These are phyloP conservation scores for Auricularia sp. DNA, from an alignment of 768 basidiomycete species.

Conservation along the genomic window DNA sequence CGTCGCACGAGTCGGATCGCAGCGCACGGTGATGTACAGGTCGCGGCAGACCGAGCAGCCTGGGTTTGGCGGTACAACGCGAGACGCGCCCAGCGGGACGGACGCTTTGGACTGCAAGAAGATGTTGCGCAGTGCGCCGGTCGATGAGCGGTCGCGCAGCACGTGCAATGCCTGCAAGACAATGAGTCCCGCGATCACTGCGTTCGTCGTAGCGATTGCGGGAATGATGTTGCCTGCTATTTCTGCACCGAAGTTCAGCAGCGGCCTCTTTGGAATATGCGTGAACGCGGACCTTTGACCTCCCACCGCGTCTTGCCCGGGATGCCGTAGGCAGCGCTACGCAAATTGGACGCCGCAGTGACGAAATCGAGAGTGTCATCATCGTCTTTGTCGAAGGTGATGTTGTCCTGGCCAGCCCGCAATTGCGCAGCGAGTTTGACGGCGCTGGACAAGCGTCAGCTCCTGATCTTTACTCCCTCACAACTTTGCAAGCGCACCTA, in stretches of 20 bases:
- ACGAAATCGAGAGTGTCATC: constrained; percentile 96
- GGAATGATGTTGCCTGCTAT: constrained; percentile 99
- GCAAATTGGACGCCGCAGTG: constrained; percentile 86
- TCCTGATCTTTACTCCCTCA: constrained; percentile 1
- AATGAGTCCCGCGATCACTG: constrained; percentile 89
- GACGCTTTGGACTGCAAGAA: constrained; percentile 69
- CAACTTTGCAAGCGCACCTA: constrained; percentile 41
- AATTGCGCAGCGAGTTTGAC: constrained; percentile 65
- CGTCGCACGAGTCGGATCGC: constrained; percentile 59
- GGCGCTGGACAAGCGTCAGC: constrained; percentile 41
- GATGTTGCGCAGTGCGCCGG: constrained; percentile 57
- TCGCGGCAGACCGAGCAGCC: constrained; percentile 82
- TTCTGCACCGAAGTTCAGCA: constrained; percentile 38
- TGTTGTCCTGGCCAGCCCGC: constrained; percentile 53
- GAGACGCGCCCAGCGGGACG: constrained; percentile 66
- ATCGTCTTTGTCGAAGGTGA: constrained; percentile 96
- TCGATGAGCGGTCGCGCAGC: constrained; percentile 41
- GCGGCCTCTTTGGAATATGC: background rate
- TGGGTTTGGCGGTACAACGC: constrained; percentile 58
- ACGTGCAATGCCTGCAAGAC: constrained; percentile 87
- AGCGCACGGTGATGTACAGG: constrained; percentile 62
- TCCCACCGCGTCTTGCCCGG: constrained; percentile 88
- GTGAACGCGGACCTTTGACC: constrained; percentile 63
- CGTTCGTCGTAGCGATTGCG: constrained; percentile 98
- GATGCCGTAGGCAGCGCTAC: constrained; percentile 86